phyloP scores from a whole-genome alignment of 2,329 filamentous ascomycete species.

The Colletotrichum chrysophilum region DNA sequence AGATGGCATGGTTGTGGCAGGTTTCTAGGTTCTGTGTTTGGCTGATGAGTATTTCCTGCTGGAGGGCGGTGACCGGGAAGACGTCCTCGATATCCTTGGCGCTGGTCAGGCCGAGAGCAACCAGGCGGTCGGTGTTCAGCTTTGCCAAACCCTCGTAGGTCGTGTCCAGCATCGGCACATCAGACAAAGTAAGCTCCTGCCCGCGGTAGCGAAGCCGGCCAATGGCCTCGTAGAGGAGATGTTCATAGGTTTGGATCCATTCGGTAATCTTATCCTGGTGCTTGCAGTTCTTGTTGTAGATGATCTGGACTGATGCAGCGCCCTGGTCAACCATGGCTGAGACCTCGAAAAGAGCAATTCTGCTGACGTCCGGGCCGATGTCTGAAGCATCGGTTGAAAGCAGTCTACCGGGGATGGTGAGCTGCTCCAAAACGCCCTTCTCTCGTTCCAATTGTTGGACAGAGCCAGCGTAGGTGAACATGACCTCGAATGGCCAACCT shows the following conservation, averaged over 20 bases:
- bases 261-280: slow-evolving; percentile 47
- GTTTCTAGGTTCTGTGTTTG: slow-evolving; percentile 45
- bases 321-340: slow-evolving; percentile 52
- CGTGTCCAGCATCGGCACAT: slow-evolving; percentile 53
- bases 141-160: slow-evolving; percentile 50
- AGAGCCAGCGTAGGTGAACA: slow-evolving; percentile 61
- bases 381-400: slow-evolving; percentile 45
- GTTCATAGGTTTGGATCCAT: slow-evolving; percentile 55
- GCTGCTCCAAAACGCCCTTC: slow-evolving; percentile 54
- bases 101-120: slow-evolving; percentile 42
- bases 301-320: slow-evolving; percentile 48
- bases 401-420: slow-evolving; percentile 43
- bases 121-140: slow-evolving; percentile 47
- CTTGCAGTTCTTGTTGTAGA: slow-evolving; percentile 46
- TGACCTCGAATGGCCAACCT: slow-evolving; percentile 60
- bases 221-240: slow-evolving; percentile 49
- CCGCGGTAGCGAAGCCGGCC: slow-evolving; percentile 43
- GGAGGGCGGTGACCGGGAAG: slow-evolving; percentile 51
- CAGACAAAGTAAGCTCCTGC: slow-evolving; percentile 54
- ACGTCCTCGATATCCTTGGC: slow-evolving; percentile 54
- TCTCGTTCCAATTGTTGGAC: slow-evolving; percentile 52
- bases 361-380: slow-evolving; percentile 49
- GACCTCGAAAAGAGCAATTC: slow-evolving; percentile 57
- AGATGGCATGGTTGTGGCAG: slow-evolving; percentile 52
- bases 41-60: slow-evolving; percentile 55